Conservation (phyloP, 2,329 filamentous ascomycete genomes). For the Aureobasidium musti region DNA sequence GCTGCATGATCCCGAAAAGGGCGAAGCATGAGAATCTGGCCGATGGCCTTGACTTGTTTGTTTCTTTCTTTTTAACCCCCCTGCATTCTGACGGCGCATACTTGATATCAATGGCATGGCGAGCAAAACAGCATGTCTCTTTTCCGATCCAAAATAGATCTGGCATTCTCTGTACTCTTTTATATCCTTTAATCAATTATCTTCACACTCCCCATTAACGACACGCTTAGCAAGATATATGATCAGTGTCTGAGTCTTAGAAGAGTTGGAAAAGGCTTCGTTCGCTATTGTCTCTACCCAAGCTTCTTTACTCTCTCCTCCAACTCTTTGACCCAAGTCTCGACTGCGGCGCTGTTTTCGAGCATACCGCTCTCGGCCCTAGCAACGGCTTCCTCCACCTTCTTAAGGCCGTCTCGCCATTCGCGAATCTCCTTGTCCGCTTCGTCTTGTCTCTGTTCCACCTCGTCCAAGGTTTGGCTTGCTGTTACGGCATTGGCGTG, state of each 20-base stretch:
- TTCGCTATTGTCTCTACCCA: not conserved
- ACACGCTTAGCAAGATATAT: not conserved
- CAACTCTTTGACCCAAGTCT: constrained; percentile 84
- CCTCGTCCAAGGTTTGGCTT: constrained; percentile 70
- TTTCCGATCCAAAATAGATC: too few relatives aligned
- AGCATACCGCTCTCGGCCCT: constrained; percentile 70
- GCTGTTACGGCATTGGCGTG: constrained; percentile 86
- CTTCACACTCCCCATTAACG: not conserved
- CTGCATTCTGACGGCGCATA: not conserved
- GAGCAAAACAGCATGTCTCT: constrained; percentile 4
- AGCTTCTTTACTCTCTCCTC: constrained; percentile 68
- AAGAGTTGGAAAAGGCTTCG: not conserved
- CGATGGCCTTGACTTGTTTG: not conserved
- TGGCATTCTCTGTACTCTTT: not conserved
- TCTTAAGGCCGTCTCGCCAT: constrained; percentile 79
- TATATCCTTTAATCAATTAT: not conserved
- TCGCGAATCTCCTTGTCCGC: constrained; percentile 81
- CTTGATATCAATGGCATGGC: constrained; percentile 3
- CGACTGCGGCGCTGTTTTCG: constrained; percentile 80
- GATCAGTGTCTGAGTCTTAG: not conserved
- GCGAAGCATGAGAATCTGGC: not conserved
- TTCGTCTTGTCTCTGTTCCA: constrained; percentile 78
- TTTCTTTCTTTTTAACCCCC: too few relatives aligned
- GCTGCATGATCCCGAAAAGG: constrained; percentile 23
- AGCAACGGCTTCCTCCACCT: constrained; percentile 73